Evolutionary conservation across 805 yeast genomes (phyloP).

Genomic region (Lachancea fermentati): DNA sequence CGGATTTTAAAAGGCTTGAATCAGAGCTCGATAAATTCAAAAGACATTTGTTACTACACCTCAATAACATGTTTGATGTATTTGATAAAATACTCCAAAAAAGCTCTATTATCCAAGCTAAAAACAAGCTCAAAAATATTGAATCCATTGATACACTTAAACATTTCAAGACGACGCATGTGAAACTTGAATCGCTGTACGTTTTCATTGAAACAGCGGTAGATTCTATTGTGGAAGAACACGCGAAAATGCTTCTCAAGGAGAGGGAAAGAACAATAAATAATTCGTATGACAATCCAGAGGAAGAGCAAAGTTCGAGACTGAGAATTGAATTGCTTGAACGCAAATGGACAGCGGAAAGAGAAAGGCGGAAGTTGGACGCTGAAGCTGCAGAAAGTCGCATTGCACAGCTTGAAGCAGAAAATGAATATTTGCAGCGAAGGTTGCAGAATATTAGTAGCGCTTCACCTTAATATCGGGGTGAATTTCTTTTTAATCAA

Average conservation of each 20-base stretch:
- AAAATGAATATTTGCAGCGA: constrained; percentile 33
- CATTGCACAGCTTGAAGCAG: constrained; percentile 49
- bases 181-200: constrained; percentile 39
- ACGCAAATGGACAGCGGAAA: constrained; percentile 61
- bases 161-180: constrained; percentile 26
- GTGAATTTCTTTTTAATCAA: background rate
- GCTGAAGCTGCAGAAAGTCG: constrained; percentile 48
- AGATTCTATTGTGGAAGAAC: constrained; percentile 52
- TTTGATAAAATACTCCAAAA: constrained; percentile 54
- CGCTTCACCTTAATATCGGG: background rate
- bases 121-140: constrained; percentile 41
- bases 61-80: constrained; percentile 44
- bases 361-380: constrained; percentile 64
- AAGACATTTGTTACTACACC: constrained; percentile 39
- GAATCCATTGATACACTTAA: constrained; percentile 20
- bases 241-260: constrained; percentile 33
- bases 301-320: constrained; percentile 26
- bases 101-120: constrained; percentile 54
- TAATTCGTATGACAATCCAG: constrained; percentile 11
- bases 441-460: constrained; percentile 4
- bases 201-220: constrained; percentile 57
- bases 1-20: constrained; percentile 10
- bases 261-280: constrained; percentile 12
- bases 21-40: constrained; percentile 38
- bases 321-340: constrained; percentile 57